Conservation (phyloP, 1,139 yeast species). For the Suhomyces guaymorum region DNA sequence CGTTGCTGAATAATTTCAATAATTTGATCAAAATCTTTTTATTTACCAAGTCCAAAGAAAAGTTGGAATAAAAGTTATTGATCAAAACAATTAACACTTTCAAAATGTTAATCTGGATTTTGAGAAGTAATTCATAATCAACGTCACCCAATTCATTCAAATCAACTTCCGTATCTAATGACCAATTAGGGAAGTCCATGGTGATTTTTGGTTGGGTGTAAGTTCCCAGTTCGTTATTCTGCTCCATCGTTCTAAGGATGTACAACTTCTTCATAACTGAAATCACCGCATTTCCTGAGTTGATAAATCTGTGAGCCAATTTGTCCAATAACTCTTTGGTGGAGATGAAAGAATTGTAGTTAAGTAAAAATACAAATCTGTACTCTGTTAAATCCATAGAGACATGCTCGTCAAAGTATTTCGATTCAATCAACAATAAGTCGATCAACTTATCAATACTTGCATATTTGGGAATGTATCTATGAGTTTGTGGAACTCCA, state of each 20-base stretch:
- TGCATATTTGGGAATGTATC: slow-evolving; percentile 45
- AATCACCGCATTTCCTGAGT: slow-evolving; percentile 51
- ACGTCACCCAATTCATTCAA: slow-evolving; percentile 45
- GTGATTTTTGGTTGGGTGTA: slow-evolving; percentile 5
- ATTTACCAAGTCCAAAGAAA: slow-evolving; percentile 66
- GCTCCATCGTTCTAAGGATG: slow-evolving; percentile 8
- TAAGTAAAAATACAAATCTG: slow-evolving; percentile 45
- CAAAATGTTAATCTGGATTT: slow-evolving; percentile 79
- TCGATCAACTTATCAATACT: slow-evolving; percentile 45
- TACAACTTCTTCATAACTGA: slow-evolving; percentile 41
- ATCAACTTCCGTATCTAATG: slow-evolving; percentile 36
- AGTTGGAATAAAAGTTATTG: slow-evolving; percentile 72
- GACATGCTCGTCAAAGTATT: slow-evolving; percentile 38
- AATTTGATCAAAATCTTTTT: slow-evolving; percentile 65
- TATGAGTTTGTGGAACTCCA: slow-evolving; percentile 15
- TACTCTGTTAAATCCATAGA: slow-evolving; percentile 46
- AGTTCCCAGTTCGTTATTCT: slow-evolving; percentile 1
- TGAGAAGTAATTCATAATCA: slow-evolving; percentile 58
- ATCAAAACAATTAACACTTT: slow-evolving; percentile 76
- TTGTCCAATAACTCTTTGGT: slow-evolving; percentile 46
- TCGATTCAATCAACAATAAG: slow-evolving; percentile 42
- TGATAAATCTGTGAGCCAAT: slow-evolving; percentile 45
- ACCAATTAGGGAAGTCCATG: slow-evolving; percentile 58
- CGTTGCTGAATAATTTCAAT: slow-evolving; percentile 68
- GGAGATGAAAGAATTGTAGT: slow-evolving; percentile 44